Evolutionary conservation across 306 rosid species (phyloP).

Genomic region (Pachyrhizus erosus): DNA sequence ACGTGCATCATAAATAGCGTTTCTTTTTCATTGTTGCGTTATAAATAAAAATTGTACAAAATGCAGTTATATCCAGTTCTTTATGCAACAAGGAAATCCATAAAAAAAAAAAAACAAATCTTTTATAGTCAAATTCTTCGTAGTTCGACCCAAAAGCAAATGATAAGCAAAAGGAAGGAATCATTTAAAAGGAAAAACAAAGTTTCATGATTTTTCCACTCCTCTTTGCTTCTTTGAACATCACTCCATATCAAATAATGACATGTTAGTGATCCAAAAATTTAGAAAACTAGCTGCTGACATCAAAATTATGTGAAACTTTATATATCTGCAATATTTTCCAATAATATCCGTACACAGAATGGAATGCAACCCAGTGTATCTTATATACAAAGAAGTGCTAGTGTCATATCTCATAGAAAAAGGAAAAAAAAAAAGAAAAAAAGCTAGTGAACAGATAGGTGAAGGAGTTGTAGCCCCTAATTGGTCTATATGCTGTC

Average conservation of each 20-base stretch:
- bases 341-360: slow-evolving; percentile 45
- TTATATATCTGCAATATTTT: not conserved
- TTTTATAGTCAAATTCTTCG: not conserved
- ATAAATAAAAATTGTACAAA: not conserved
- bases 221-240: slow-evolving; percentile 13
- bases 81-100: not conserved
- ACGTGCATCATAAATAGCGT: not conserved
- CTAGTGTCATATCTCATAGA: slow-evolving; percentile 37
- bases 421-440: slow-evolving; percentile 3
- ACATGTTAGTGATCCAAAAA: not conserved
- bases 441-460: slow-evolving; percentile 41
- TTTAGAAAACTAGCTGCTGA: slow-evolving; percentile 12
- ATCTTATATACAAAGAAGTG: slow-evolving; percentile 50
- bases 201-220: not conserved
- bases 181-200: not conserved
- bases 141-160: not conserved
- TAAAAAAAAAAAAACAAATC: not conserved
- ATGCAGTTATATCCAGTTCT: not conserved
- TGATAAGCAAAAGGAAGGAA: not conserved
- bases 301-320: not conserved
- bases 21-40: not conserved
- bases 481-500: slow-evolving; percentile 49
- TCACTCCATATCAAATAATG: not conserved
- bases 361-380: not conserved
- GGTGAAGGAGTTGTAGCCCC: not conserved